Conservation (phyloP, 2,329 filamentous ascomycete species). For the Penicillium sp. region DNA sequence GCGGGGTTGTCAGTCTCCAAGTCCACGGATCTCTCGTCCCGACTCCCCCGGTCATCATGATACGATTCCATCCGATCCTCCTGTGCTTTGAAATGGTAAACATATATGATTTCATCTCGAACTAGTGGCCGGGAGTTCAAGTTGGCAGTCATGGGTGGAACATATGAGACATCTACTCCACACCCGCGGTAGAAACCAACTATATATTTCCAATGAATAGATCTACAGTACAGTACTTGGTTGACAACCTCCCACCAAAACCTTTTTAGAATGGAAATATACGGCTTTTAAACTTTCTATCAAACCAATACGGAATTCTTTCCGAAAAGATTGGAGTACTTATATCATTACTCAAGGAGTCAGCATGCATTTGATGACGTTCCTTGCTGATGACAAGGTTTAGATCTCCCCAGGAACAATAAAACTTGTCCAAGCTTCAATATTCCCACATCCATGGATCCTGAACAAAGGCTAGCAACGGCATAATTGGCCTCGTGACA, state of each 20-base stretch:
- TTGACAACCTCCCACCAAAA: not conserved
- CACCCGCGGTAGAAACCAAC: not conserved
- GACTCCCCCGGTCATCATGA: not conserved
- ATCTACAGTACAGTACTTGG: no score
- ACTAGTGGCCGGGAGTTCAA: not conserved
- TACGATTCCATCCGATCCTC: not conserved
- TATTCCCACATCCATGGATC: not conserved
- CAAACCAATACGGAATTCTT: not conserved
- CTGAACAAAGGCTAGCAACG: conserved; percentile 7
- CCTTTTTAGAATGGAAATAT: not conserved
- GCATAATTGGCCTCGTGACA: conserved; percentile 13
- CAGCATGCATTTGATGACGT: conserved; percentile 15
- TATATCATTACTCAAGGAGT: not conserved
- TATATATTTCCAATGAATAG: not conserved
- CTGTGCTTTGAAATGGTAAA: not conserved
- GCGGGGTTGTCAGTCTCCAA: not conserved
- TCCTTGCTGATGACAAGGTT: conserved; percentile 6
- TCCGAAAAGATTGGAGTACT: not conserved
- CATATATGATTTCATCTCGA: not conserved
- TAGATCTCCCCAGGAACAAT: not conserved
- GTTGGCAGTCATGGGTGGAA: not conserved
- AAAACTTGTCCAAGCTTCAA: not conserved
- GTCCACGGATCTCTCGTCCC: not conserved
- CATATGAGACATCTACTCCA: not conserved
- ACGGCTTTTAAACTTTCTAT: not conserved